Percentiles rank a stretch among this genome's conserved stretches.
These are phyloP conservation scores for Orbilia ellipsospora DNA, from an alignment of 2,329 filamentous ascomycete genomes.

Conservation along the genomic window DNA sequence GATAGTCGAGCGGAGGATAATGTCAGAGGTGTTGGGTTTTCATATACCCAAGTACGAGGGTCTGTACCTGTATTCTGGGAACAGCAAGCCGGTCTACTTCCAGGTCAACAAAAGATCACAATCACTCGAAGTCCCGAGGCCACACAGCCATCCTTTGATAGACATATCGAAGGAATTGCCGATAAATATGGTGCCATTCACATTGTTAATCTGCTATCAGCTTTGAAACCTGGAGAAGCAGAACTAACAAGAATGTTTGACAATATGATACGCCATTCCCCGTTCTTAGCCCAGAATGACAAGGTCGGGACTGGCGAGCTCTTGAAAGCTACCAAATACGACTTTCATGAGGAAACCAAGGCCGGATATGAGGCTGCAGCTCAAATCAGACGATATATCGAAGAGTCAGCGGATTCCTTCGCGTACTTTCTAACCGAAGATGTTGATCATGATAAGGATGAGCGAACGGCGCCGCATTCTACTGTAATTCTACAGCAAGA, in stretches of 20 bases:
- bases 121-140: conserved; percentile 89
- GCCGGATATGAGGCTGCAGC: conserved; percentile 93
- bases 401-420: conserved; percentile 83
- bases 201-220: conserved; percentile 92
- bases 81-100: conserved; percentile 85
- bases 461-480: conserved; percentile 59
- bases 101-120: conserved; percentile 92
- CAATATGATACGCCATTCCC: conserved; percentile 78
- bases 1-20: conserved; percentile 62
- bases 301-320: conserved; percentile 71
- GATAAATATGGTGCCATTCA: conserved; percentile 89
- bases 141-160: conserved; percentile 93
- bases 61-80: conserved; percentile 99
- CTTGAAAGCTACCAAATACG: conserved; percentile 85
- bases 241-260: conserved; percentile 84
- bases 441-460: conserved; percentile 68
- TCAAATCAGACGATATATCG: conserved; percentile 81
- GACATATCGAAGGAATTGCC: conserved; percentile 89
- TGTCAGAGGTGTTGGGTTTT: conserved; percentile 74
- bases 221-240: conserved; percentile 84
- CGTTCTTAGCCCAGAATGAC: conserved; percentile 72
- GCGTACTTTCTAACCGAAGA: conserved; percentile 91
- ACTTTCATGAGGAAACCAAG: conserved; percentile 94
- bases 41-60: conserved; percentile 90
- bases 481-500: conserved; percentile 87